A percentile compares a stretch with the other conserved stretches of the same genome.
Evolutionary conservation across 2,329 filamentous ascomycete genomes (phyloP).

Genomic region (Colletotrichum higginsianum): DNA sequence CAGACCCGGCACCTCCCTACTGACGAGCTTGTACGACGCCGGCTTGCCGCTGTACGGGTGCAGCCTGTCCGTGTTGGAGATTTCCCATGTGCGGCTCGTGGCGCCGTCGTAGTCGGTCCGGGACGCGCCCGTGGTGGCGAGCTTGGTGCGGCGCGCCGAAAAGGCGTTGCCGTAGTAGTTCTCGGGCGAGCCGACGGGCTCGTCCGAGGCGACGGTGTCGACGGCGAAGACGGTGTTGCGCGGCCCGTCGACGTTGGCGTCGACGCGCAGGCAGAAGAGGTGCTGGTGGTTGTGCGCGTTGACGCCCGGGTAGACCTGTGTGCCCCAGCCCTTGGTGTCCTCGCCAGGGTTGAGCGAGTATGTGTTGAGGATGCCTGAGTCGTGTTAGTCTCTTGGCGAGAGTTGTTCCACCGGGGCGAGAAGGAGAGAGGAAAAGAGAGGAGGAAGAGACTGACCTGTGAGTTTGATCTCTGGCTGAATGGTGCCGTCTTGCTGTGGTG

Average conservation of each 20-base stretch:
- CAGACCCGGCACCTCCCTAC: slow-evolving; percentile 83
- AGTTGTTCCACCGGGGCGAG: no score
- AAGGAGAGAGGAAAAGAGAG: no score
- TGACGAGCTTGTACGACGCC: slow-evolving; percentile 89
- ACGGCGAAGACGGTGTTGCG: slow-evolving; percentile 89
- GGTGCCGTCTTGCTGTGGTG: slow-evolving; percentile 81
- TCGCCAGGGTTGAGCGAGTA: slow-evolving; percentile 86
- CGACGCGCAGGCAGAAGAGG: slow-evolving; percentile 90
- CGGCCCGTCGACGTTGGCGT: slow-evolving; percentile 88
- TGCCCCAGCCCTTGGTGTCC: slow-evolving; percentile 89
- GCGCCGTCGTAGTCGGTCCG: slow-evolving; percentile 86
- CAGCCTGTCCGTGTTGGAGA: slow-evolving; percentile 86
- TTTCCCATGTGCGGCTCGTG: slow-evolving; percentile 90
- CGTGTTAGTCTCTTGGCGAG: no score
- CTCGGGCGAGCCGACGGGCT: slow-evolving; percentile 82
- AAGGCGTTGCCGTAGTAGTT: slow-evolving; percentile 95
- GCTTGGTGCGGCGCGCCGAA: slow-evolving; percentile 86
- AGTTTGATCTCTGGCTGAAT: slow-evolving; percentile 93
- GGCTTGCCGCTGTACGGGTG: slow-evolving; percentile 91
- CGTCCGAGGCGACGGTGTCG: slow-evolving; percentile 80
- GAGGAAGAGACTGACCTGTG: slow-evolving; percentile 58
- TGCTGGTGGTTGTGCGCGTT: slow-evolving; percentile 98
- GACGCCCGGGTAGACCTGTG: slow-evolving; percentile 89
- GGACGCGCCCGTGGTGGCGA: slow-evolving; percentile 77
- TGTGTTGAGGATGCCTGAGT: slow-evolving; percentile 86